Conservation (phyloP, 306 rosid species). For the Sicyos baderoa region DNA sequence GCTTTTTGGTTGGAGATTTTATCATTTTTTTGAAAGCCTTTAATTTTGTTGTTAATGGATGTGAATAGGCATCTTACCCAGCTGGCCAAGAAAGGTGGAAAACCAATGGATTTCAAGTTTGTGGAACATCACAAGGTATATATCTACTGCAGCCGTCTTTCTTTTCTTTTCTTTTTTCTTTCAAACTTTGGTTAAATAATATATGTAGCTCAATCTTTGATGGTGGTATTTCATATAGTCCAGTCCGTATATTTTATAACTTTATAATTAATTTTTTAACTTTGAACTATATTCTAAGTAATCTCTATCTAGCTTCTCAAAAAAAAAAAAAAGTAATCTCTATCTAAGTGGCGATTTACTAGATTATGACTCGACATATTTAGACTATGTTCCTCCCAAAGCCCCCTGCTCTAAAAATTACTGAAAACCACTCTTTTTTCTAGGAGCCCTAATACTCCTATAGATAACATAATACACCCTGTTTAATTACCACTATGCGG, state of each 20-base stretch:
- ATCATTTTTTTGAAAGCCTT: background rate
- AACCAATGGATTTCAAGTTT: slow-evolving; percentile 64
- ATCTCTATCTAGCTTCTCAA: no score
- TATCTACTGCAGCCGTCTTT: background rate
- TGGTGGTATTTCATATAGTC: background rate
- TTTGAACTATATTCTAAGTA: background rate
- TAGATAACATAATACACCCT: no score
- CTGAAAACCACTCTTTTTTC: no score
- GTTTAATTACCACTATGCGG: no score
- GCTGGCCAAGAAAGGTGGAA: slow-evolving; percentile 73
- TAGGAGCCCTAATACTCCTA: no score
- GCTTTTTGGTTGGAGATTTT: background rate
- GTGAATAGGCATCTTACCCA: slow-evolving; percentile 76
- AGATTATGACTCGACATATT: no score
- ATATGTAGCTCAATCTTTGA: background rate
- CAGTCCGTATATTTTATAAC: background rate
- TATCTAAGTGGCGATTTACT: no score
- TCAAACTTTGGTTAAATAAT: background rate
- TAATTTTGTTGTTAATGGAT: background rate
- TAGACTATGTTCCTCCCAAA: no score
- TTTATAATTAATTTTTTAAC: background rate
- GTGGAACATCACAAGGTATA: slow-evolving; percentile 86
- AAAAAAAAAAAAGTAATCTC: no score
- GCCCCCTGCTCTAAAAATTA: no score
- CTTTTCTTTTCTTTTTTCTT: background rate